These are phyloP conservation scores for Colletotrichum abscissum DNA, from an alignment of 2,329 filamentous ascomycete species.

Conservation along the genomic window DNA sequence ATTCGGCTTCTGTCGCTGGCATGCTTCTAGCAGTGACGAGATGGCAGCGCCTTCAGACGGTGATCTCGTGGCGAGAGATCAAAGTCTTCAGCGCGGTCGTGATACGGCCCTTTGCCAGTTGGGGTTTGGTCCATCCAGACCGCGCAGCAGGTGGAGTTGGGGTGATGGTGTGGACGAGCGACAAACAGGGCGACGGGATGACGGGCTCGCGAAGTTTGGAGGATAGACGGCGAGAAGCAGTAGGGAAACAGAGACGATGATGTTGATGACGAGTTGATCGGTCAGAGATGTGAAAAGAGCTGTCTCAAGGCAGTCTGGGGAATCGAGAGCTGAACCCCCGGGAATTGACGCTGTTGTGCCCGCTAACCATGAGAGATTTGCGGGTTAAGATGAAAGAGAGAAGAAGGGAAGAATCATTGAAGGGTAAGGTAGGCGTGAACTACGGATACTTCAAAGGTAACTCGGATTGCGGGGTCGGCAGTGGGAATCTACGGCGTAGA, in stretches of 20 bases:
- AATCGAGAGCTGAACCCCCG: conserved; percentile 39
- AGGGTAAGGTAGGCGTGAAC: conserved; percentile 17
- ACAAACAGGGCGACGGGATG: neutral
- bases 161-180: neutral
- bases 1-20: conserved; percentile 49
- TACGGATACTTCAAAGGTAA: conserved; percentile 15
- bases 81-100: conserved; percentile 71
- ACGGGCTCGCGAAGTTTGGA: neutral
- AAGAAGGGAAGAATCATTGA: neutral
- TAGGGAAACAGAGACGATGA: conserved; percentile 5
- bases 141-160: conserved; percentile 4
- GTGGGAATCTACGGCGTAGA: conserved; percentile 17
- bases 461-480: conserved; percentile 34
- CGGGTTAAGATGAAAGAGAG: conserved; percentile 19
- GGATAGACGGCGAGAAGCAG: neutral
- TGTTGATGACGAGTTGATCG: conserved; percentile 5
- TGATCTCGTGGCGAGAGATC: conserved; percentile 61
- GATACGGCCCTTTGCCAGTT: conserved; percentile 49
- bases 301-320: conserved; percentile 24
- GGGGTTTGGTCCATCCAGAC: conserved; percentile 35
- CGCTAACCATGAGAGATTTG: conserved; percentile 32
- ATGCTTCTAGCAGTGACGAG: conserved; percentile 50
- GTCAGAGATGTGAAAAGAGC: neutral
- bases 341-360: conserved; percentile 30
- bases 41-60: conserved; percentile 56